Percentiles rank a stretch among this genome's conserved stretches.
phyloP scores from a whole-genome alignment of 75 land plant species.

The Larix kaempferi region DNA sequence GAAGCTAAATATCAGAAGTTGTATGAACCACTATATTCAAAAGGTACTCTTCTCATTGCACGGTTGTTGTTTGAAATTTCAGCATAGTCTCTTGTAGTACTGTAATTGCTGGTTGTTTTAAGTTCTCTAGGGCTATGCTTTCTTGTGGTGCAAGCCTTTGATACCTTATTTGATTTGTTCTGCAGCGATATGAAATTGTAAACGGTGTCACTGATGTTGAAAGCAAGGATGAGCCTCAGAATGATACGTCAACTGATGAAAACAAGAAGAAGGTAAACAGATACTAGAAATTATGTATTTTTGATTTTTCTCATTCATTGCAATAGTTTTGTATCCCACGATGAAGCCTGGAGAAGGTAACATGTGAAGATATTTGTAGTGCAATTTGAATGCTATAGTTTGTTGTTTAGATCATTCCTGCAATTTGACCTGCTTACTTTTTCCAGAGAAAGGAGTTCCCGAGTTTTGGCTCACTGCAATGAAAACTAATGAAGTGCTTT shows the following conservation, averaged over 20 bases:
- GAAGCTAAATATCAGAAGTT: conserved; percentile 89
- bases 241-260: conserved; percentile 33
- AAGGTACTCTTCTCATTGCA: conserved; percentile 40
- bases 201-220: conserved; percentile 77
- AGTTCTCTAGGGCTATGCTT: too few species aligned
- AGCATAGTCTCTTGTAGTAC: too few species aligned
- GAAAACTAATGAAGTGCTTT: conserved; percentile 85
- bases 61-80: too few species aligned
- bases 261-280: conserved; percentile 40
- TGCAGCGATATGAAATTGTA: conserved; percentile 81
- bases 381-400: neutral
- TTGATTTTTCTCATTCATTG: too few species aligned
- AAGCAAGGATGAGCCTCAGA: conserved; percentile 26
- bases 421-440: conserved; percentile 4
- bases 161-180: too few species aligned
- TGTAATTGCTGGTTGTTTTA: too few species aligned
- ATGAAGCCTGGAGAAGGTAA: too few species aligned
- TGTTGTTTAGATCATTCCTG: neutral
- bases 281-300: too few species aligned
- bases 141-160: neutral
- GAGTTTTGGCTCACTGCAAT: conserved; percentile 92
- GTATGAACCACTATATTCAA: conserved; percentile 72
- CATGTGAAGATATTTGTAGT: neutral
- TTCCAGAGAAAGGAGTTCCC: conserved; percentile 88
- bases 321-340: too few species aligned